Evolutionary conservation across 345 rosid species (phyloP).

Genomic region (Aquilaria malaccensis): DNA sequence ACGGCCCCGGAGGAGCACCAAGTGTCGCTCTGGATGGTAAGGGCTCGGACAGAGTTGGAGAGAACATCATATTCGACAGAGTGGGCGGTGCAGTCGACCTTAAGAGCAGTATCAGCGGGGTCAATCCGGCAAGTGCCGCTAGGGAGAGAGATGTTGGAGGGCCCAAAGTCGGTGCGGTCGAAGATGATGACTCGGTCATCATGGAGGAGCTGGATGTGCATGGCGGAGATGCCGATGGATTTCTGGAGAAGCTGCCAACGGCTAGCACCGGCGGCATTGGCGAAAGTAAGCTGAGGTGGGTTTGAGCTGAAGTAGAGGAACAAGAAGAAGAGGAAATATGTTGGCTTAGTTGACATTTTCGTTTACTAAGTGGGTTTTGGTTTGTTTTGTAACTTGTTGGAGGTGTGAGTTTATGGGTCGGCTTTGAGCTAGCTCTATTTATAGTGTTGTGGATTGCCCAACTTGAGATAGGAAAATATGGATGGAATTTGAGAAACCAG

Average conservation of each 20-base stretch:
- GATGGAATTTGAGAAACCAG: too few species aligned
- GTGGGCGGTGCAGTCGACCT: constrained; percentile 24
- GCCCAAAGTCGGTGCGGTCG: constrained; percentile 13
- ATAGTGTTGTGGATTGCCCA: too few species aligned
- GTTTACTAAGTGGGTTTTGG: too few species aligned
- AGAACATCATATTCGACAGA: constrained; percentile 17
- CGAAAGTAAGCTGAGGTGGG: background rate
- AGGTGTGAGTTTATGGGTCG: too few species aligned
- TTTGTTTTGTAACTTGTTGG: too few species aligned
- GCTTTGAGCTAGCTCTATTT: too few species aligned
- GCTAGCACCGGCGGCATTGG: constrained; percentile 1
- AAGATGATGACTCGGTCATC: constrained; percentile 17
- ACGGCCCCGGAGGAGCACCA: constrained; percentile 33
- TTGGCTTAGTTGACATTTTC: too few species aligned
- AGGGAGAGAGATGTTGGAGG: constrained; percentile 5
- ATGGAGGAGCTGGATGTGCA: constrained; percentile 27
- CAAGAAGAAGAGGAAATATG: too few species aligned
- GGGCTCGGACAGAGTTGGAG: constrained; percentile 13
- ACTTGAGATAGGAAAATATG: too few species aligned
- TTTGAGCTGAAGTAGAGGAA: too few species aligned
- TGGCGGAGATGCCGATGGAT: constrained; percentile 26
- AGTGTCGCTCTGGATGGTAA: constrained; percentile 18
- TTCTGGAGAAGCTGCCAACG: too few species aligned
- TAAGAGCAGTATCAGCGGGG: too few species aligned
- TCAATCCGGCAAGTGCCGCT: background rate